Evolutionary conservation across 768 basidiomycete species (phyloP), one percentile per base, ranked within the genome.

Genomic region (Psilocybe tampanensis): DNA sequence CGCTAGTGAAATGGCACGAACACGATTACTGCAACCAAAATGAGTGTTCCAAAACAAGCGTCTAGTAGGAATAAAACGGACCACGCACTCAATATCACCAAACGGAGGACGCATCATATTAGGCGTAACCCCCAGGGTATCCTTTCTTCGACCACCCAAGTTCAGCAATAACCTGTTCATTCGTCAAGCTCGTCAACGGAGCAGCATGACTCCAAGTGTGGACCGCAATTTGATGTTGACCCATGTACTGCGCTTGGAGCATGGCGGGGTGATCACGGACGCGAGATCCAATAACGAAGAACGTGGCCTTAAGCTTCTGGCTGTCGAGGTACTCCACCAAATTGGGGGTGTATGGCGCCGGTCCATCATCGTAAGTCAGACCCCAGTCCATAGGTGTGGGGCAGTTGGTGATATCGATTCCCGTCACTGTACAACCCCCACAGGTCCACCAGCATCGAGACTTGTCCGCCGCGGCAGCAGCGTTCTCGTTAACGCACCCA

Each of bases 211-310:
- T 86, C 90, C 91, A 82, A 2, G 81, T 82, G 62, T 82, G 80
- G 11, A 81, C 80, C 2, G 84, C 87, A 61, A 95, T 83, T 65
- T 96, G 93, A 67, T 96, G 92, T 7, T 86, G 83, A 24, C 68
- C 67, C 80, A 92, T 83, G 75, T 92, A 93, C 75, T 94, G 85
- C 17, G 80, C 71, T 66, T 90, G 91, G 8, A 92, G 73, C 63
- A 84, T 84, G 18, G 74, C 68, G 0, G 92, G 92, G 70, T 85
- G 83, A 0, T 85, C 85, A 59, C 92, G 80, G 47, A 76, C 85
- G 47, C 93, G 86, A 21, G 92, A 94, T 45, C 94, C 92, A 58
- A 94, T 89, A 58, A 86, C 81, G 72, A 94, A 96, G 79, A 95
- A 94, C 0, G 94, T 96, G 2, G 91, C 81, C 68, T 84, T 86